These are phyloP conservation scores for Rhizopus arrhizus DNA, from an alignment of 371 early-diverging fungal species.

Conservation along the genomic window DNA sequence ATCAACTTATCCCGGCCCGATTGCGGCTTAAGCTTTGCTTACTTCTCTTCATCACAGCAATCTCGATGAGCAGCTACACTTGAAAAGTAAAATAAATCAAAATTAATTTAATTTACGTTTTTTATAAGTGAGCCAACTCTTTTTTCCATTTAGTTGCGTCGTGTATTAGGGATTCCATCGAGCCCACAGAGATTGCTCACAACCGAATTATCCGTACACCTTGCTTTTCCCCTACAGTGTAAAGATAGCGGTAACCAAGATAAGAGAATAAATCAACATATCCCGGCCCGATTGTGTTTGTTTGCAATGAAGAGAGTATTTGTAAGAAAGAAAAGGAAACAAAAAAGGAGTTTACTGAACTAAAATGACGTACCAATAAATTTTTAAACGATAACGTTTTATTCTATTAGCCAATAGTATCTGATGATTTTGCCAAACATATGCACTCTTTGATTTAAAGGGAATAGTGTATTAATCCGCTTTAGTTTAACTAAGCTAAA, in stretches of 20 bases:
- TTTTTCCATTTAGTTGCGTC: slow-evolving; percentile 10
- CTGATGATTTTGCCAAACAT: slow-evolving; percentile 11
- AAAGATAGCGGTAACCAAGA: slow-evolving; percentile 17
- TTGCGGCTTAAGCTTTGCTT: neutral
- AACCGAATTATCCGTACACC: slow-evolving; percentile 19
- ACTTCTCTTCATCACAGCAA: slow-evolving; percentile 4
- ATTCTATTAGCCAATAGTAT: slow-evolving; percentile 12
- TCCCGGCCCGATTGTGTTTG: slow-evolving; percentile 14
- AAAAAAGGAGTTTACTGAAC: slow-evolving; percentile 6
- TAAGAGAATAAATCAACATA: slow-evolving; percentile 13
- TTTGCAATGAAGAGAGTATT: slow-evolving; percentile 17
- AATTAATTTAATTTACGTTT: too few relatives aligned
- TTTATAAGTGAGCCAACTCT: slow-evolving; percentile 10
- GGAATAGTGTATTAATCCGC: neutral
- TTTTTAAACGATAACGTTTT: slow-evolving; percentile 6
- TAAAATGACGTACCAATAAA: slow-evolving; percentile 5
- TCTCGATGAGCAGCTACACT: slow-evolving; percentile 9
- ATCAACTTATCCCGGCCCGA: slow-evolving; percentile 16
- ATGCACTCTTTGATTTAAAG: slow-evolving; percentile 2
- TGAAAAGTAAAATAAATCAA: slow-evolving; percentile 12
- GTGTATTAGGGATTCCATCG: slow-evolving; percentile 17
- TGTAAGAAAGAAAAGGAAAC: slow-evolving; percentile 13
- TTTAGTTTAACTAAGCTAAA: too few relatives aligned
- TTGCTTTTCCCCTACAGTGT: slow-evolving; percentile 14
- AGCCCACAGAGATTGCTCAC: slow-evolving; percentile 20